Conservation (phyloP, 129 eudicot species). For the Silybum marianum region DNA sequence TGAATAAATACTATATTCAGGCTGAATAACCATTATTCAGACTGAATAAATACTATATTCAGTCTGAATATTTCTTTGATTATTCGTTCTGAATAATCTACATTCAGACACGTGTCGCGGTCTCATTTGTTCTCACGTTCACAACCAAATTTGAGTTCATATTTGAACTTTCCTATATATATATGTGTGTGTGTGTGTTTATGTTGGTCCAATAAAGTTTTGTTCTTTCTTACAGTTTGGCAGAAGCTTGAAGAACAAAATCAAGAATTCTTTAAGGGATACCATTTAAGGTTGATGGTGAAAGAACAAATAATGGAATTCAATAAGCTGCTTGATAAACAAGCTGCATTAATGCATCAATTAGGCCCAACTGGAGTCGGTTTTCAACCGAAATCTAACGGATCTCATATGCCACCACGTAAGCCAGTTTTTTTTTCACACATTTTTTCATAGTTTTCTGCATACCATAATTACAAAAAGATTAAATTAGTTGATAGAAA, state of each 20-base stretch:
- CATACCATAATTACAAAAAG: not conserved
- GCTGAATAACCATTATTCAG: no score
- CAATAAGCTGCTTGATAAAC: constrained; percentile 75
- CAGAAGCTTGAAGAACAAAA: constrained; percentile 83
- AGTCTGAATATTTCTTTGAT: no score
- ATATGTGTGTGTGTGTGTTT: not conserved
- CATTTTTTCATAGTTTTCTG: not conserved
- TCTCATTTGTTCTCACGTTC: no score
- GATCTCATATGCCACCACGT: constrained; percentile 68
- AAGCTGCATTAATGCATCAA: constrained; percentile 70
- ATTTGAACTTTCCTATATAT: no score
- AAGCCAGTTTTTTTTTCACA: constrained; percentile 27
- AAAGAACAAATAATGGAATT: constrained; percentile 87
- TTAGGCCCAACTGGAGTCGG: constrained; percentile 42
- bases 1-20: no score
- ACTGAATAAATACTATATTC: no score
- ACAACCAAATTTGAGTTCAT: no score
- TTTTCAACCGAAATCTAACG: constrained; percentile 54
- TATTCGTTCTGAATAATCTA: no score
- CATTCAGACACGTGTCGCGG: no score
- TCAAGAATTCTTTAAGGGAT: constrained; percentile 82
- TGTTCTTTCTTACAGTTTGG: constrained; percentile 58
- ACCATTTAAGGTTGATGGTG: constrained; percentile 69
- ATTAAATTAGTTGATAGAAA: not conserved
- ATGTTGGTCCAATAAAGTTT: constrained; percentile 1